Percentiles rank a stretch among this genome's conserved stretches.
Evolutionary conservation across 1,284 basidiomycete genomes (phyloP).

Genomic region (Fistulina hepatica): DNA sequence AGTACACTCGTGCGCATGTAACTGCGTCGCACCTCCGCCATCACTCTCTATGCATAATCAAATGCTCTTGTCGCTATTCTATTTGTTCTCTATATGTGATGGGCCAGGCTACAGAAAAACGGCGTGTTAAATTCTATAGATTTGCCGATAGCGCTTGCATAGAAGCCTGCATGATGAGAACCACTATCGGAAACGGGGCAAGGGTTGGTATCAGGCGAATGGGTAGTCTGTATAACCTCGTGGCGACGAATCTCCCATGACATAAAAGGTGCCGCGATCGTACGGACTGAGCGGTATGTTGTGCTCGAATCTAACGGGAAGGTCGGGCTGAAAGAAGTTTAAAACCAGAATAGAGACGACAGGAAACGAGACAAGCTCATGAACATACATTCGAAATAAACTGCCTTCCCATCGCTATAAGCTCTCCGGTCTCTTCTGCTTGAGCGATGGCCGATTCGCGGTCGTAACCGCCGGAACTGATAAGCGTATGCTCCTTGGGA

Average conservation of each 20-base stretch:
- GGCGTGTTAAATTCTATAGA: too few species aligned
- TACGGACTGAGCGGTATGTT: slow-evolving; percentile 24
- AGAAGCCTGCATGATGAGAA: too few species aligned
- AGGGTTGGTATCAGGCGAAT: too few species aligned
- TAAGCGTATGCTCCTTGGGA: slow-evolving; percentile 26
- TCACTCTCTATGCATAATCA: too few species aligned
- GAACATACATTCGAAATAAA: slow-evolving; percentile 35
- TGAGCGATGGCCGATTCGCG: slow-evolving; percentile 23
- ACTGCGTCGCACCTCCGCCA: too few species aligned
- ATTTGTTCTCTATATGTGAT: too few species aligned
- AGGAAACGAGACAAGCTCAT: slow-evolving; percentile 19
- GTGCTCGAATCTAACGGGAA: slow-evolving; percentile 33
- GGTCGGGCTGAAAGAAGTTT: slow-evolving; percentile 33
- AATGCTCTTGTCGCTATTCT: too few species aligned
- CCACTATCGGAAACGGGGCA: slow-evolving; percentile 17
- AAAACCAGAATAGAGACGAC: neutral
- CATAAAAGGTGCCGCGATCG: slow-evolving; percentile 27
- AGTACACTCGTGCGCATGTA: too few species aligned
- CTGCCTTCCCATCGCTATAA: slow-evolving; percentile 36
- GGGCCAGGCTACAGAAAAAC: slow-evolving; percentile 42
- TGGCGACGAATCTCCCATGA: slow-evolving; percentile 17
- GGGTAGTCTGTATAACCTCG: slow-evolving; percentile 37
- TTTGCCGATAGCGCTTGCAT: too few species aligned
- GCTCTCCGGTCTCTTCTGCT: slow-evolving; percentile 24
- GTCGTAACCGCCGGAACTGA: slow-evolving; percentile 37